These are phyloP conservation scores for Diospyros lotus DNA, from an alignment of 148 eudicot species.

Conservation along the genomic window DNA sequence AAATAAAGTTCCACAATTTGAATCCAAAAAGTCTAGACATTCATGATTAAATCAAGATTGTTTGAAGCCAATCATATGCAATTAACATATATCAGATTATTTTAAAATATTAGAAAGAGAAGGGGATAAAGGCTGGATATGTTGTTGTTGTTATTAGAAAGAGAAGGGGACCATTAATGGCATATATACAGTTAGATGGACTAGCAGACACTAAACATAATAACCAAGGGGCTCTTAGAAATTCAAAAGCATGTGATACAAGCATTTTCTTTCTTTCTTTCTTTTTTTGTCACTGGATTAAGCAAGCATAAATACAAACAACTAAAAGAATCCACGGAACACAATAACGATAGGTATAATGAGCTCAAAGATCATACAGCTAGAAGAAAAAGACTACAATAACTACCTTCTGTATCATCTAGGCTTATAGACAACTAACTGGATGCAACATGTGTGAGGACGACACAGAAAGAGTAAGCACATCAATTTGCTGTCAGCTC, in stretches of 20 bases:
- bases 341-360: too few relatives aligned
- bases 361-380: too few relatives aligned
- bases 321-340: too few relatives aligned
- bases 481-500: not conserved
- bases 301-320: too few relatives aligned
- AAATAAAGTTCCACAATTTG: not conserved
- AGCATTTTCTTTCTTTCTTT: not conserved
- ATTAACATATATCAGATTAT: not conserved
- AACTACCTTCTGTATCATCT: too few relatives aligned
- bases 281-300: too few relatives aligned
- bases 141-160: too few relatives aligned
- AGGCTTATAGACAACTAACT: not conserved
- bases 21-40: not conserved
- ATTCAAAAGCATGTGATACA: not conserved
- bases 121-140: too few relatives aligned
- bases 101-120: not conserved
- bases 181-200: not conserved
- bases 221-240: slow-evolving; percentile 2
- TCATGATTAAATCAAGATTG: not conserved
- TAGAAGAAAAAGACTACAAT: too few relatives aligned
- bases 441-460: not conserved
- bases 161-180: not conserved
- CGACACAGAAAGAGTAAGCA: not conserved
- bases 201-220: not conserved
- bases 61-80: not conserved